Evolutionary conservation across 805 yeast species (phyloP).

Genomic region (Schwanniomyces vanrijiae): DNA sequence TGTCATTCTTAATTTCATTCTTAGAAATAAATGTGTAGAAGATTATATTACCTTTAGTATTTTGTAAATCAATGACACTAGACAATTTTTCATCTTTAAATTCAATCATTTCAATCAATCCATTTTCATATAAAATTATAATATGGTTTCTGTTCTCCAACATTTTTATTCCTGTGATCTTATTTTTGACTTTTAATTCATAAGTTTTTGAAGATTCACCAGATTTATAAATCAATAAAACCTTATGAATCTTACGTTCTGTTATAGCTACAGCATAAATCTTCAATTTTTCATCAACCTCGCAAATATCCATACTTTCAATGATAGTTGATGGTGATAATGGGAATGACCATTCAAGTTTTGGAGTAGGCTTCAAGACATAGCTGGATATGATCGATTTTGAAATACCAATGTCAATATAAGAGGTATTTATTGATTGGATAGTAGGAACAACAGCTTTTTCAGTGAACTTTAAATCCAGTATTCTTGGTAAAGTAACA

Average conservation of each 20-base stretch:
- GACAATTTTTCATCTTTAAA: not conserved
- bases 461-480: slow-evolving; percentile 23
- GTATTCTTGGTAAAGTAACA: slow-evolving; percentile 32
- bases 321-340: slow-evolving; percentile 48
- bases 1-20: slow-evolving; percentile 11
- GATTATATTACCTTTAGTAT: slow-evolving; percentile 22
- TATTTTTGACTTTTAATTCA: slow-evolving; percentile 7
- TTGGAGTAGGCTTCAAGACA: slow-evolving; percentile 57
- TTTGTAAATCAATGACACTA: slow-evolving; percentile 14
- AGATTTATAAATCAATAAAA: slow-evolving; percentile 21
- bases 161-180: slow-evolving; percentile 18
- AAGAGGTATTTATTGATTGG: slow-evolving; percentile 22
- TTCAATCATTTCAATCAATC: slow-evolving; percentile 11
- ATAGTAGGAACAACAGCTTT: slow-evolving; percentile 24
- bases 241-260: slow-evolving; percentile 29
- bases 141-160: slow-evolving; percentile 25
- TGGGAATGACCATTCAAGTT: slow-evolving; percentile 54
- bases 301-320: slow-evolving; percentile 37
- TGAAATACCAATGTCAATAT: slow-evolving; percentile 52
- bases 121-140: slow-evolving; percentile 18
- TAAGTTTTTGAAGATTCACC: slow-evolving; percentile 8
- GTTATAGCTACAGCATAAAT: slow-evolving; percentile 41
- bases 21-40: slow-evolving; percentile 26
- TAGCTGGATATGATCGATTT: slow-evolving; percentile 54
- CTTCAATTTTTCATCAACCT: slow-evolving; percentile 9